These are phyloP conservation scores for Lodderomyces margitis DNA, from an alignment of 1,139 yeast species.

Conservation along the genomic window DNA sequence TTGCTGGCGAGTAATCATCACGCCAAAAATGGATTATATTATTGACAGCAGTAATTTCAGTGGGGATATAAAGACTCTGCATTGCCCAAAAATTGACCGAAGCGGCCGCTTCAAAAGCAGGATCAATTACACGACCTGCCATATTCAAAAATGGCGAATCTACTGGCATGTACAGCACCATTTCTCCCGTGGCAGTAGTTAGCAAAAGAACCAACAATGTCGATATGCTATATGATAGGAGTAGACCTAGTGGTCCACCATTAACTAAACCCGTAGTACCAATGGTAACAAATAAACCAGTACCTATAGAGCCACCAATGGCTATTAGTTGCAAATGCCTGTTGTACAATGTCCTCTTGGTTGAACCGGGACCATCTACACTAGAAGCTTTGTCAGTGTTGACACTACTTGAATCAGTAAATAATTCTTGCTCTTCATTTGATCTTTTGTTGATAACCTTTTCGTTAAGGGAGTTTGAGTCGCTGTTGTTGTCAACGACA, in stretches of 20 bases:
- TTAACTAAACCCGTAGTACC: slow-evolving; percentile 36
- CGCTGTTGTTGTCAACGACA: background rate
- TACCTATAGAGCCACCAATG: slow-evolving; percentile 58
- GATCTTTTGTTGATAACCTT: background rate
- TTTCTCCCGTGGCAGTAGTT: slow-evolving; percentile 75
- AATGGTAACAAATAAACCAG: slow-evolving; percentile 48
- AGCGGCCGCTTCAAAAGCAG: slow-evolving; percentile 73
- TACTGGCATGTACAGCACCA: slow-evolving; percentile 77
- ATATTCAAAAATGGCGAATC: slow-evolving; percentile 58
- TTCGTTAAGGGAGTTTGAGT: background rate
- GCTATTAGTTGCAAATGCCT: slow-evolving; percentile 64
- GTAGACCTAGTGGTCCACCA: slow-evolving; percentile 50
- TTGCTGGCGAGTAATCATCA: slow-evolving; percentile 68
- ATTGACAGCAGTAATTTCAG: slow-evolving; percentile 78
- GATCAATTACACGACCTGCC: slow-evolving; percentile 59
- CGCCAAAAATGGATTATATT: slow-evolving; percentile 79
- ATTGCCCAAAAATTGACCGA: slow-evolving; percentile 81
- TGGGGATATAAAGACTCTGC: slow-evolving; percentile 75
- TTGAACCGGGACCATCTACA: background rate
- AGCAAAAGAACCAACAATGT: slow-evolving; percentile 53
- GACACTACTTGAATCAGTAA: background rate
- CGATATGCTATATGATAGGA: slow-evolving; percentile 44
- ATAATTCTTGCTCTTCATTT: slow-evolving; percentile 1
- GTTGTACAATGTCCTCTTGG: slow-evolving; percentile 27
- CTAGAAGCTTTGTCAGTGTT: slow-evolving; percentile 2